These are phyloP conservation scores for Phialophora verrucosa DNA, from an alignment of 2,329 filamentous ascomycete genomes.

Conservation along the genomic window DNA sequence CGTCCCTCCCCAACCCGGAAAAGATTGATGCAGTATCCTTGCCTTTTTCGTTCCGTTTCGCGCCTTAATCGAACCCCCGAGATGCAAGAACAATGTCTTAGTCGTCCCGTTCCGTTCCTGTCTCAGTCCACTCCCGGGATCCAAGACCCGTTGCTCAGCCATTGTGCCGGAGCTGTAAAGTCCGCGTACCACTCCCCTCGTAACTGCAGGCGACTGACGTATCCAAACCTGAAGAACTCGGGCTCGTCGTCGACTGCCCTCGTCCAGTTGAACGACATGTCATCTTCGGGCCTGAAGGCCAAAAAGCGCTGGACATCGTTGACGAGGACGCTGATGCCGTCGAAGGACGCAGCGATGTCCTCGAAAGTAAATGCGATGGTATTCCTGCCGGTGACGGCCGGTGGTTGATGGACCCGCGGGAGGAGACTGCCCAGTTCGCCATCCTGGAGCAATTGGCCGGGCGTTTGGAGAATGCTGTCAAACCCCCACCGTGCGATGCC, in stretches of 20 bases:
- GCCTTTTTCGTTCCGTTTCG: not conserved
- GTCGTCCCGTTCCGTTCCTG: too few relatives aligned
- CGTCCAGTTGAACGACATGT: constrained; percentile 28
- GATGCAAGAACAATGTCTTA: not conserved
- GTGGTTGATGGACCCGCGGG: constrained; percentile 11
- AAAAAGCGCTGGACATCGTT: constrained; percentile 38
- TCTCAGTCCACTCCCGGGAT: not conserved
- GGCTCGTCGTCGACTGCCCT: constrained; percentile 28
- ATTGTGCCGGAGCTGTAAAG: constrained; percentile 8
- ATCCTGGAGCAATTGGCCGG: constrained; percentile 53
- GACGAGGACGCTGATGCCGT: constrained; percentile 37
- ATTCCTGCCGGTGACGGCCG: constrained; percentile 15
- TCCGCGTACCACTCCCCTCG: constrained; percentile 15
- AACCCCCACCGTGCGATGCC: constrained; percentile 69
- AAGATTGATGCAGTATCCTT: too few relatives aligned
- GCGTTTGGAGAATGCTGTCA: constrained; percentile 64
- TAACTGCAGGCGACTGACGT: constrained; percentile 5
- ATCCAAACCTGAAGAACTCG: constrained; percentile 44
- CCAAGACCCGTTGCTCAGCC: constrained; percentile 1
- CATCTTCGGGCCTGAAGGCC: constrained; percentile 11
- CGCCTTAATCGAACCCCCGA: not conserved
- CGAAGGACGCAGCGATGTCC: constrained; percentile 22
- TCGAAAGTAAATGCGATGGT: constrained; percentile 22
- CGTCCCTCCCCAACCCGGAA: too few relatives aligned
- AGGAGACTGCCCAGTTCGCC: constrained; percentile 26